phyloP scores from a whole-genome alignment of 169 alveolate genomes.

The Cryptosporidium felis region DNA sequence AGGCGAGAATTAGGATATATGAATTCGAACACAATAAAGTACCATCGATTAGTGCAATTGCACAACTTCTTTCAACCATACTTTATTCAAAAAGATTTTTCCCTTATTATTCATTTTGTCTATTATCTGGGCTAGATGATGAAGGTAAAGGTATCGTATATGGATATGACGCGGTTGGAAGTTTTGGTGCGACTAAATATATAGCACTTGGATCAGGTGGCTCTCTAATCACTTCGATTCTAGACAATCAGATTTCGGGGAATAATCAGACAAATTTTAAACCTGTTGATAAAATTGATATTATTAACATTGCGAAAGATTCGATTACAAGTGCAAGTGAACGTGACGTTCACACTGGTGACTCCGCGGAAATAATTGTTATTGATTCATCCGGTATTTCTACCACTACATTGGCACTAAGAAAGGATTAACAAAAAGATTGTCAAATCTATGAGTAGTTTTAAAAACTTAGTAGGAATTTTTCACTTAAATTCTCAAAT shows the following conservation, averaged over 20 bases:
- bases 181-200: constrained; percentile 85
- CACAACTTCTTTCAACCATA: constrained; percentile 88
- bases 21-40: constrained; percentile 82
- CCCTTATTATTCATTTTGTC: constrained; percentile 92
- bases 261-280: constrained; percentile 59
- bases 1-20: constrained; percentile 87
- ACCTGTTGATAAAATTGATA: constrained; percentile 76
- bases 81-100: constrained; percentile 92
- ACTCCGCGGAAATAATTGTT: constrained; percentile 80
- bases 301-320: constrained; percentile 88
- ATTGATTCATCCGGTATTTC: constrained; percentile 76
- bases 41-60: constrained; percentile 88
- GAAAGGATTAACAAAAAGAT: constrained; percentile 73
- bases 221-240: constrained; percentile 86
- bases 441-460: too few species aligned
- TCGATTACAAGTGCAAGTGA: constrained; percentile 91
- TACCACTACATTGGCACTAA: constrained; percentile 60
- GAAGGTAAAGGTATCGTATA: constrained; percentile 87
- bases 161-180: constrained; percentile 93
- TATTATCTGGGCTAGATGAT: constrained; percentile 87
- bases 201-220: constrained; percentile 92
- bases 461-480: too few species aligned
- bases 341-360: constrained; percentile 94
- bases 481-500: too few species aligned
- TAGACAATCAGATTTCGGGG: constrained; percentile 81